phyloP scores from a whole-genome alignment of 345 rosid species.

The Nephelium lappaceum region DNA sequence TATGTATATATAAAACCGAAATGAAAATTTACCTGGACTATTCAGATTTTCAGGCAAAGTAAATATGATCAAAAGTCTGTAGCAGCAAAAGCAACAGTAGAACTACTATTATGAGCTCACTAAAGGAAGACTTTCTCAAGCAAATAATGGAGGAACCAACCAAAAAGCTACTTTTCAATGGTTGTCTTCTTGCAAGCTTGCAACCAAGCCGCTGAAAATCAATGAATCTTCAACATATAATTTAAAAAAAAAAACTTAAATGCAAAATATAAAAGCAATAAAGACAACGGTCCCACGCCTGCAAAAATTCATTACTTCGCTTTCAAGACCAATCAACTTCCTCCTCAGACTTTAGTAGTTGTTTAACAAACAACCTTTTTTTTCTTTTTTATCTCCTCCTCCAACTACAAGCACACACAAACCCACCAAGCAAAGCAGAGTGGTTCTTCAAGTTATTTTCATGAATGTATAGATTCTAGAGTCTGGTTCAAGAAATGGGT shows the following conservation, averaged over 20 bases:
- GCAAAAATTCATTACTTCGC: constrained; percentile 50
- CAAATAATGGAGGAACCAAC: constrained; percentile 19
- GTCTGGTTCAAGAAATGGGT: constrained; percentile 41
- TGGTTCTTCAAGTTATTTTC: neutral
- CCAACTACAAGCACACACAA: constrained; percentile 28
- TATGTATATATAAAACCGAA: too few species aligned
- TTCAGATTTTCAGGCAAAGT: neutral
- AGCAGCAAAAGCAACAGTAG: neutral
- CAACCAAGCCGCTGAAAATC: neutral
- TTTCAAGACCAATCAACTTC: constrained; percentile 63
- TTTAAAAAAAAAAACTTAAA: constrained; percentile 4
- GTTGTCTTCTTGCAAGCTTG: constrained; percentile 9
- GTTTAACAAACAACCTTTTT: constrained; percentile 18
- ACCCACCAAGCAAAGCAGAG: neutral
- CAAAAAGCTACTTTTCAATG: constrained; percentile 21
- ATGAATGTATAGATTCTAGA: neutral
- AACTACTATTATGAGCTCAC: neutral
- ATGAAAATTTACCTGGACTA: too few species aligned
- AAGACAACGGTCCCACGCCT: constrained; percentile 39
- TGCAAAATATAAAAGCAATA: neutral
- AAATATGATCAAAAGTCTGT: neutral
- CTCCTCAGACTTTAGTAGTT: constrained; percentile 30
- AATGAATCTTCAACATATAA: constrained; percentile 1
- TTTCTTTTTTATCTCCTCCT: neutral
- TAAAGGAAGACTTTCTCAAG: neutral